Evolutionary conservation across 75 land plant genomes (phyloP), one percentile per base, ranked within the genome.

Genomic region (Sequoiadendron giganteum): DNA sequence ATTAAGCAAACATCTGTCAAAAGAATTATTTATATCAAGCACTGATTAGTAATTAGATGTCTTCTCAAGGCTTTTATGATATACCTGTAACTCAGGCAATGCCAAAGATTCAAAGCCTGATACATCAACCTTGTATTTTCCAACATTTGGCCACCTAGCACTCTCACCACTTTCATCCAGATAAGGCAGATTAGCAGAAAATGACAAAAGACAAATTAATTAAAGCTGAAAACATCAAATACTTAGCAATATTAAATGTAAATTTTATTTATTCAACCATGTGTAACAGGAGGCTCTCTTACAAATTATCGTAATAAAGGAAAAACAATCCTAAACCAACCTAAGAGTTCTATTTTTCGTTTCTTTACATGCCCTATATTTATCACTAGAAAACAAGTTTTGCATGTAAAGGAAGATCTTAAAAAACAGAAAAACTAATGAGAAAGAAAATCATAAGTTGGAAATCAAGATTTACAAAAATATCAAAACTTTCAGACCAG

Each of bases 51-150:
- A n/a, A 21, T 21, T 28, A 81, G 11, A 81, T 81, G 34, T n/a
- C 54, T 28, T n/a, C 15, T 80, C 21, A 19, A 48, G 38, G 36
- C 68, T 87, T n/a, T 84, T 84, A 15, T 36, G 61, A 86, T 76
- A 34, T 80, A 95, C 97, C 97, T 95, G 88, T 85, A 96, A 68
- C 85, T 95, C 95, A 38, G 97, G 98, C 89, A 96, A 87, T 13
- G 95, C 98, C 47, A 96, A 34, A 55, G 97, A 90, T 86, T 96
- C 98, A 89, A 96, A 95, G 11, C 94, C 93, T 87, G 91, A 87
- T n/a, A 95, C 88, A 88, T 96, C 94, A 5, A 95, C 96, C 89
- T 91, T 96, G 87, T 94, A 96, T 68, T 88, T 93, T 73, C 97
- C 97, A 73, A 96, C 98, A 86, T 83, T 92, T 19, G 98, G 98